Percentiles rank a stretch among this genome's conserved stretches.
Conservation (phyloP, 768 basidiomycete genomes). For the Lepiota brunneoincarnata region DNA sequence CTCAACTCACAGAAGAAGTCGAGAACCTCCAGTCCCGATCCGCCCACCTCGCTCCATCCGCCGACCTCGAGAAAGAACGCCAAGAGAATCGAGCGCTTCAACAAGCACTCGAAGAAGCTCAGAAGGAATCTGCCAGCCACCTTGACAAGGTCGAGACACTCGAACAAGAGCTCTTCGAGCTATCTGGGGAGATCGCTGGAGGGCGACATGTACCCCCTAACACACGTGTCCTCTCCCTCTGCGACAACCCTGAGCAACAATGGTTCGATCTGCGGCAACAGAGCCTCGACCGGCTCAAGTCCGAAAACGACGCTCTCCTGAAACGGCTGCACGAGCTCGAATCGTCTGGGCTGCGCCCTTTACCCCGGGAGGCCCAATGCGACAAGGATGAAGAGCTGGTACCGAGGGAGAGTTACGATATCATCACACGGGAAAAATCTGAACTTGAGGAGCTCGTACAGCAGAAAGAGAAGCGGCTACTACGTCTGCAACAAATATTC, state of each 20-base stretch:
- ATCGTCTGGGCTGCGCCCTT: not conserved
- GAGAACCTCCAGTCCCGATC: constrained; percentile 29
- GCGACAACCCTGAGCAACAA: constrained; percentile 79
- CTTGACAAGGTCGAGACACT: constrained; percentile 62
- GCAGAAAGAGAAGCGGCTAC: constrained; percentile 80
- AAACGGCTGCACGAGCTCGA: constrained; percentile 64
- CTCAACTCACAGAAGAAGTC: constrained; percentile 44
- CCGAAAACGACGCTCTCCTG: constrained; percentile 83
- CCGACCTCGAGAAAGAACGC: constrained; percentile 13
- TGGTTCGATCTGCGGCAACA: constrained; percentile 77
- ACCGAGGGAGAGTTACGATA: constrained; percentile 79
- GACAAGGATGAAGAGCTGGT: constrained; percentile 47
- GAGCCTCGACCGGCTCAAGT: constrained; percentile 70
- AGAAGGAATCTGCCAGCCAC: constrained; percentile 25
- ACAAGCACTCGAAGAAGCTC: constrained; percentile 5
- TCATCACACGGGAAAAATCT: constrained; percentile 62
- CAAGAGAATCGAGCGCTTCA: constrained; percentile 10
- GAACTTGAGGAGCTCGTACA: constrained; percentile 62
- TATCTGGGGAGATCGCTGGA: constrained; percentile 70
- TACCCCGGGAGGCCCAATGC: too few species aligned
- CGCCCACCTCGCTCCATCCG: not conserved
- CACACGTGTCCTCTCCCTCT: constrained; percentile 63
- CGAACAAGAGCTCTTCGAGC: constrained; percentile 77
- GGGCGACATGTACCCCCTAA: constrained; percentile 76
- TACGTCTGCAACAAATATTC: constrained; percentile 84